Percentiles rank a stretch among this genome's conserved stretches.
Evolutionary conservation across 2,329 filamentous ascomycete species (phyloP).

Genomic region (Westerdykella ornata): DNA sequence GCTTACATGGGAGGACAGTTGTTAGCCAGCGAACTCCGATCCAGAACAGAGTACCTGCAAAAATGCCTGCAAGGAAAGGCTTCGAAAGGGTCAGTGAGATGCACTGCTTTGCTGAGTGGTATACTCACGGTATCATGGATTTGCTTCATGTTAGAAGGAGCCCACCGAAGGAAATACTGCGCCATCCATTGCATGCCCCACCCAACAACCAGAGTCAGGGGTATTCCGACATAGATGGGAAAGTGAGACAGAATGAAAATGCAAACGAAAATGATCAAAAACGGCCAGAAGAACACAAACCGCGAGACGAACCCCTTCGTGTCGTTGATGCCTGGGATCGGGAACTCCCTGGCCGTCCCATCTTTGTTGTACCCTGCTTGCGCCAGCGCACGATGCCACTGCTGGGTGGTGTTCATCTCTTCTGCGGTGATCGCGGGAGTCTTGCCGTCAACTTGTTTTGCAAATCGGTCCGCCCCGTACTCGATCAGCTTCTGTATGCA

Average conservation of each 20-base stretch:
- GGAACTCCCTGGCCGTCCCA: constrained; percentile 67
- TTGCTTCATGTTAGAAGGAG: constrained; percentile 78
- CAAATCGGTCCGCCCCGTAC: constrained; percentile 90
- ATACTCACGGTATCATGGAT: constrained; percentile 76
- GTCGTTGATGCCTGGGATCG: constrained; percentile 69
- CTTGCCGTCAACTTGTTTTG: constrained; percentile 82
- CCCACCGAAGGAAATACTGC: constrained; percentile 71
- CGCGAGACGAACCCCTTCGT: constrained; percentile 70
- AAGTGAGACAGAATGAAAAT: constrained; percentile 67
- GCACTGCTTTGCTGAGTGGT: background rate
- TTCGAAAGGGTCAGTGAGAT: constrained; percentile 30
- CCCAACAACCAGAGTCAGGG: constrained; percentile 58
- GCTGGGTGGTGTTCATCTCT: constrained; percentile 78
- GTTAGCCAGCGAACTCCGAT: constrained; percentile 70
- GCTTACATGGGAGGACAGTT: constrained; percentile 63
- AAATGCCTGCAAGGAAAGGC: constrained; percentile 92
- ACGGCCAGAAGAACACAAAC: constrained; percentile 87
- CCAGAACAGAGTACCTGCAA: constrained; percentile 78
- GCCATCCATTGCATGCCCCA: constrained; percentile 72
- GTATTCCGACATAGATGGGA: constrained; percentile 69
- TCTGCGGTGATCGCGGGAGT: constrained; percentile 77
- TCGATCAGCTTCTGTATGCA: constrained; percentile 93
- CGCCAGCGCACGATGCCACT: constrained; percentile 75
- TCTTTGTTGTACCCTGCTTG: constrained; percentile 80
- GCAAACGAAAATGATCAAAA: constrained; percentile 64